Conservation (phyloP, 345 rosid species). For the Angophora floribunda region DNA sequence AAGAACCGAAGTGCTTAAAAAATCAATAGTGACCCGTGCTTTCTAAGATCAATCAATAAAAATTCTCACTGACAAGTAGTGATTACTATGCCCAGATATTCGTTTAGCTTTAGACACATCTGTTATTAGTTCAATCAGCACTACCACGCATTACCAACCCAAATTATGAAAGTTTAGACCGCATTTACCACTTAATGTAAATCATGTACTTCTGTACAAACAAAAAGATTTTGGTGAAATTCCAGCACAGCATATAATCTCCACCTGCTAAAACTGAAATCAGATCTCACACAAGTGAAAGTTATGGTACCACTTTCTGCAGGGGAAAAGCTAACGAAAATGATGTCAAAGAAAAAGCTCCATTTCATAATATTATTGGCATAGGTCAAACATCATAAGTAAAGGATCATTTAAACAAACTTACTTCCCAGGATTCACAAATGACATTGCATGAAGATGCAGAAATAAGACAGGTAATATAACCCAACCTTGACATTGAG, state of each 20-base stretch:
- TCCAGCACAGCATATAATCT: background rate
- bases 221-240: background rate
- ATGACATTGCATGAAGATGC: background rate
- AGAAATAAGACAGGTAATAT: background rate
- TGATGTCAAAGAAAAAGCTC: background rate
- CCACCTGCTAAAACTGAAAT: background rate
- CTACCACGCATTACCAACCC: background rate
- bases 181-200: background rate
- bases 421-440: background rate
- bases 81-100: background rate
- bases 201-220: background rate
- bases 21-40: background rate
- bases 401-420: background rate
- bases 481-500: slow-evolving; percentile 66
- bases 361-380: background rate
- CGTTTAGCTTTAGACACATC: background rate
- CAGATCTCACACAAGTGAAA: background rate
- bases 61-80: background rate
- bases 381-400: background rate
- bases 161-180: background rate
- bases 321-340: background rate
- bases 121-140: background rate
- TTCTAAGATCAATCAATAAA: background rate
- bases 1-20: background rate
- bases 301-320: background rate